Conservation (phyloP, 257 asterid genomes). For the Solanum medicagineum region DNA sequence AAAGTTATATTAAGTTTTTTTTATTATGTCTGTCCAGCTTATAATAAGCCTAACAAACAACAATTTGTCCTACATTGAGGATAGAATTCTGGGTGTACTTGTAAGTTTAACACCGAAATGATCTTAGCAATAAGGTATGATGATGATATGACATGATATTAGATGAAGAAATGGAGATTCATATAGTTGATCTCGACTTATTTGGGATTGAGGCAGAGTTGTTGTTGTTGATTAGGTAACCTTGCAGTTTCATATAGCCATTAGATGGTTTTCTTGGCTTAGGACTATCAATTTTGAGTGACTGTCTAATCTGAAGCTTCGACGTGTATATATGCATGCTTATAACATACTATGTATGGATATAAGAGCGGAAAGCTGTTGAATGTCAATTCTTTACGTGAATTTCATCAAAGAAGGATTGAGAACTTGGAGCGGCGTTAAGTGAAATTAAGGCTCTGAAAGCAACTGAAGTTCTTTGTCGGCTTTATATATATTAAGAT, state of each 20-base stretch:
- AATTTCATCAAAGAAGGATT: conserved; percentile 52
- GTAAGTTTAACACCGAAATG: background rate
- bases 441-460: conserved; percentile 58
- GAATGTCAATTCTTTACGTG: background rate
- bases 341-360: background rate
- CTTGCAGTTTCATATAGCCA: background rate
- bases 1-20: no score
- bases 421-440: conserved; percentile 47
- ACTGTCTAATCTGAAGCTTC: background rate
- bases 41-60: background rate
- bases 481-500: no score
- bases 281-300: background rate
- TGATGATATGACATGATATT: background rate
- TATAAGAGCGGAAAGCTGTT: background rate
- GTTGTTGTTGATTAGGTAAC: background rate
- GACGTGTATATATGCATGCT: background rate
- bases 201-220: background rate
- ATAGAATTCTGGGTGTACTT: background rate
- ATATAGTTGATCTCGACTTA: background rate
- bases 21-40: background rate
- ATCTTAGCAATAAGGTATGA: background rate
- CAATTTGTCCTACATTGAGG: no score
- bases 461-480: conserved; percentile 42
- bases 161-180: no score
- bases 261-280: background rate